Evolutionary conservation across 176 grass and related monocot genomes (phyloP).

Genomic region (Guadua angustifolia): DNA sequence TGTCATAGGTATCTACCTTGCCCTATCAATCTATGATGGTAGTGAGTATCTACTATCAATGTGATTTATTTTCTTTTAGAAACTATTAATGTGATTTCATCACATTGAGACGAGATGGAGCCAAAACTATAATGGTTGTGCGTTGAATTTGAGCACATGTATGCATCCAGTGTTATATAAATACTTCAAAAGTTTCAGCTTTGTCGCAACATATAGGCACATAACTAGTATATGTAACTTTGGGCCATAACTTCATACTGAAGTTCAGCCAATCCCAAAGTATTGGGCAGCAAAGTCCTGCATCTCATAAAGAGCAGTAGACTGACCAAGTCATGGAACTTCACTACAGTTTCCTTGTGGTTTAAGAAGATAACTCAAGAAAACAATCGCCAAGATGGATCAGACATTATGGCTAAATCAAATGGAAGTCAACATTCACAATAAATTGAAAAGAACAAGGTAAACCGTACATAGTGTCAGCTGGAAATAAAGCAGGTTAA

Average conservation of each 20-base stretch:
- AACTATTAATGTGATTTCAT: too few relatives aligned
- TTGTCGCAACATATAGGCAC: too few relatives aligned
- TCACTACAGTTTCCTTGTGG: neutral
- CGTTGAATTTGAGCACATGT: too few relatives aligned
- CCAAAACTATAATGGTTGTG: too few relatives aligned
- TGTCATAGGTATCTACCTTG: too few relatives aligned
- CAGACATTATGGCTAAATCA: slow-evolving; percentile 23
- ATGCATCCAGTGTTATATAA: too few relatives aligned
- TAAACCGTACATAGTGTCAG: slow-evolving; percentile 20
- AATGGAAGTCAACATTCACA: neutral
- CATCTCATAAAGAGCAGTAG: slow-evolving; percentile 5
- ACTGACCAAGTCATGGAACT: slow-evolving; percentile 23
- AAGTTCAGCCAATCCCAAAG: neutral
- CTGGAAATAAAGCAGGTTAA: neutral
- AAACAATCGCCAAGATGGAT: slow-evolving; percentile 29
- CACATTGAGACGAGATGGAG: too few relatives aligned
- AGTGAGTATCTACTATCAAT: too few relatives aligned
- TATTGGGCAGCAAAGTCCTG: neutral
- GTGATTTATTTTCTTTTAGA: too few relatives aligned
- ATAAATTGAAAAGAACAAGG: neutral
- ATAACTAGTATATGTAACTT: neutral
- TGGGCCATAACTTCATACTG: neutral
- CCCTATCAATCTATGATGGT: too few relatives aligned
- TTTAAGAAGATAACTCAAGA: neutral
- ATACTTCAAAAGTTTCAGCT: too few relatives aligned